These are phyloP conservation scores for Penicillium sp. DNA, from an alignment of 2,329 filamentous ascomycete genomes.

Conservation along the genomic window DNA sequence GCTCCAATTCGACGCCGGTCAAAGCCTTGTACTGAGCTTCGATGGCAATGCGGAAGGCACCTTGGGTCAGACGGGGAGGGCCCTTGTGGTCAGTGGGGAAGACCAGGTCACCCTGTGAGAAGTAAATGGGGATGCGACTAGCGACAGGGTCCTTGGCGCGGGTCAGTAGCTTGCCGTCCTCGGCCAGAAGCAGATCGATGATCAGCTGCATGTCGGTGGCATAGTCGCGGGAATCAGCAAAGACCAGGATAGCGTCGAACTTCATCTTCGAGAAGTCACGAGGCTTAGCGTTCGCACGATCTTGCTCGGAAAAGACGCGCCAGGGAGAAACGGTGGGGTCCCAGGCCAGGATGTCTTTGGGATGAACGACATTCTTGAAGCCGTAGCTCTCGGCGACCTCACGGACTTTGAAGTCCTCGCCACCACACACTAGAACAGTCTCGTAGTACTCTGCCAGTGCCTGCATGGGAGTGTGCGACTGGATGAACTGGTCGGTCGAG, in stretches of 20 bases:
- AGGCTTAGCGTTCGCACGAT: slow-evolving; percentile 68
- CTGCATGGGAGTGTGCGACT: slow-evolving; percentile 77
- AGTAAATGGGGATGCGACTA: slow-evolving; percentile 74
- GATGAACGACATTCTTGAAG: slow-evolving; percentile 72
- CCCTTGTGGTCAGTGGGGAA: slow-evolving; percentile 68
- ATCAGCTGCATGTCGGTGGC: slow-evolving; percentile 77
- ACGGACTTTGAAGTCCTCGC: slow-evolving; percentile 74
- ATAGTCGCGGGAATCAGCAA: slow-evolving; percentile 74
- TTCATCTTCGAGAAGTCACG: slow-evolving; percentile 72
- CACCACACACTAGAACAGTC: slow-evolving; percentile 74
- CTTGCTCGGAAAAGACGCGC: slow-evolving; percentile 67
- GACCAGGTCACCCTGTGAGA: slow-evolving; percentile 66
- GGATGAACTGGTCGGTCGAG: slow-evolving; percentile 74
- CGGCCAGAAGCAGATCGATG: slow-evolving; percentile 70
- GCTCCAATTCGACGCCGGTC: slow-evolving; percentile 71
- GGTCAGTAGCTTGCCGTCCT: slow-evolving; percentile 69
- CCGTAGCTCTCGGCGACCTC: slow-evolving; percentile 74
- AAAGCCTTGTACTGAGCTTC: slow-evolving; percentile 68
- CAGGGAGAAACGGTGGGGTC: slow-evolving; percentile 71
- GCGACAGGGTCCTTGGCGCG: slow-evolving; percentile 66
- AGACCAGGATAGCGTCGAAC: slow-evolving; percentile 75
- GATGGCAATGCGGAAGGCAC: slow-evolving; percentile 73
- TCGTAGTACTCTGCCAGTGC: slow-evolving; percentile 76
- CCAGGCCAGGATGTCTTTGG: slow-evolving; percentile 74
- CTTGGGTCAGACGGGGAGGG: slow-evolving; percentile 70